phyloP scores from a whole-genome alignment of 169 alveolate species.

The Eimeria acervulina region DNA sequence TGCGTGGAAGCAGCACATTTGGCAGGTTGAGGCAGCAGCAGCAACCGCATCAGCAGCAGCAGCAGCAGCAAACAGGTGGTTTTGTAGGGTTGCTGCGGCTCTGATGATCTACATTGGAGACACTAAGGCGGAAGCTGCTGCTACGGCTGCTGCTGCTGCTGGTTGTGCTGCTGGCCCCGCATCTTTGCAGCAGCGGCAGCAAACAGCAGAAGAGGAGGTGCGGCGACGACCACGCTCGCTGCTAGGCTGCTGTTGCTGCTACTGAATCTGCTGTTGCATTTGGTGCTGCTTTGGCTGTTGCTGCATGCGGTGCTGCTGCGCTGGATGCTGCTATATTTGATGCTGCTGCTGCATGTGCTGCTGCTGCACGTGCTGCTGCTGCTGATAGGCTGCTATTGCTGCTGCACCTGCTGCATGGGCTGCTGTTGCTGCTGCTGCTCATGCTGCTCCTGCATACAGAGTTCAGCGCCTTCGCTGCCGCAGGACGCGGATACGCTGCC shows the following conservation, averaged over 20 bases:
- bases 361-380: too few species aligned
- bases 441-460: too few species aligned
- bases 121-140: not conserved
- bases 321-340: too few species aligned
- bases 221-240: not conserved
- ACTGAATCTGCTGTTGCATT: too few species aligned
- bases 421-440: too few species aligned
- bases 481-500: constrained; percentile 22
- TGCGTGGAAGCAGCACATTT: not conserved
- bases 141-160: constrained; percentile 29
- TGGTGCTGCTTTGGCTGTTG: too few species aligned
- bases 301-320: too few species aligned
- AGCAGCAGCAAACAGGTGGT: constrained; percentile 28
- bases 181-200: not conserved
- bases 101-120: constrained; percentile 10
- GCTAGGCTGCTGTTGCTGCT: not conserved
- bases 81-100: constrained; percentile 29
- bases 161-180: constrained; percentile 5
- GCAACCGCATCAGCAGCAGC: constrained; percentile 28
- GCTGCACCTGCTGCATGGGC: too few species aligned
- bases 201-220: not conserved
- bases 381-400: not conserved
- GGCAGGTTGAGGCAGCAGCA: constrained; percentile 27
- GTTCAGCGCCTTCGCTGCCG: too few species aligned
- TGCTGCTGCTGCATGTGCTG: too few species aligned